These are phyloP conservation scores for Malassezia caprae DNA, from an alignment of 1,284 basidiomycete genomes.

Conservation along the genomic window DNA sequence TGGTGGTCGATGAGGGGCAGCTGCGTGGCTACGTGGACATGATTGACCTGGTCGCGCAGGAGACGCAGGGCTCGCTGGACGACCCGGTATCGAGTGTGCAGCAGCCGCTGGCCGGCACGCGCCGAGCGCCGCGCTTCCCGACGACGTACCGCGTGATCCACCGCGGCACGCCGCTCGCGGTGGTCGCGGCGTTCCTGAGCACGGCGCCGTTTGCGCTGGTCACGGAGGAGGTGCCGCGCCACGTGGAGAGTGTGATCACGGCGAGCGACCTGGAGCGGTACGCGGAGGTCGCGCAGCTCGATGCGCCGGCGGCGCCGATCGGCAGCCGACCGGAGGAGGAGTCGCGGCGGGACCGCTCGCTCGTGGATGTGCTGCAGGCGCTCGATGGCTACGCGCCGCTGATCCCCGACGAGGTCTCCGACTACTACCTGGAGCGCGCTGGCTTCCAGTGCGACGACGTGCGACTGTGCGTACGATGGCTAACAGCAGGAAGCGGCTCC, in stretches of 20 bases:
- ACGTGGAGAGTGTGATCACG: conserved; percentile 37
- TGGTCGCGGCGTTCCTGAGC: conserved; percentile 39
- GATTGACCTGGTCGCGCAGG: conserved; percentile 23
- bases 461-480: conserved; percentile 25
- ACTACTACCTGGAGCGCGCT: conserved; percentile 89
- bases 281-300: conserved; percentile 29
- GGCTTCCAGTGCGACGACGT: conserved; percentile 89
- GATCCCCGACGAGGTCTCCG: conserved; percentile 95
- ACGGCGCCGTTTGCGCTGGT: conserved; percentile 40
- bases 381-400: conserved; percentile 93
- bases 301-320: conserved; percentile 11
- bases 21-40: conserved; percentile 40
- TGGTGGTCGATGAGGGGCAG: conserved; percentile 25
- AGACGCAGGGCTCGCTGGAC: conserved; percentile 23
- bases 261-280: conserved; percentile 38
- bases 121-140: conserved; percentile 6
- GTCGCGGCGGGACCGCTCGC: conserved; percentile 62
- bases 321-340: conserved; percentile 58
- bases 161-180: conserved; percentile 39
- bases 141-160: conserved; percentile 36
- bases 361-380: conserved; percentile 90
- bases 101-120: conserved; percentile 16
- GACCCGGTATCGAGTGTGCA: conserved; percentile 27
- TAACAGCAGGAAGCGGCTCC: conserved; percentile 60
- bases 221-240: conserved; percentile 33